Base-by-base conservation (phyloP, 148 eudicot genomes). In the Nepenthes gracilis region DNA sequence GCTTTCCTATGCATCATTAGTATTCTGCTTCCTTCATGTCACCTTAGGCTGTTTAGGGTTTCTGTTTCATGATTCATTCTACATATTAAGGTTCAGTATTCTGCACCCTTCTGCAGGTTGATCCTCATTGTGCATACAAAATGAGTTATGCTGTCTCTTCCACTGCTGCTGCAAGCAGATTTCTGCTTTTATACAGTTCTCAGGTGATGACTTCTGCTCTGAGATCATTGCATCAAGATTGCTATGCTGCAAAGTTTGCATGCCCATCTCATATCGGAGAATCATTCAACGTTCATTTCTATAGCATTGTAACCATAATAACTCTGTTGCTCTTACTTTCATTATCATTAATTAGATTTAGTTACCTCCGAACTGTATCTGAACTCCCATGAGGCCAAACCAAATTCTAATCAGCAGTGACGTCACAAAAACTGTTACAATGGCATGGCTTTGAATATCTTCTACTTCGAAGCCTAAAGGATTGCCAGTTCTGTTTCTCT, bases 101-200 rank as follows among this genome's bases (percentile, higher is more conserved):
- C 57, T 58, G 40, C 36, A 60, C 67, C 11, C 59, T 64, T 68
- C 54, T 69, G 66, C 85, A 93, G 99, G 85, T 79, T 56, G 99
- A 93, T 60, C 99, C 99, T 5, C 99, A 93, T 71, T 93, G 99
- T 74, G 87, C 99, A 5, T 93, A 86, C 64, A 77, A 67, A 80
- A 75, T 74, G 33, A 86, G 83, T 66, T 67, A 80, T 66, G 57
- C 83, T 60, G 83, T 81, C 62, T 84, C 95, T 57, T 12, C 77
- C 48, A 68, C 81, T 63, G 84, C 91, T 32, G 80, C 95, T 67
- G 85, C 89, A 33, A 75, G 80, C 57, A 80, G 99, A 82, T 93
- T 93, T 75, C 59, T 86, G 73, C 88, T 93, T 75, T 59, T 89
- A 67, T 93, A 88, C 72, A 63, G 69, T 65, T 68, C 87, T 32